Evolutionary conservation across 2,329 filamentous ascomycete genomes (phyloP).

Genomic region (Alternaria gaisen): DNA sequence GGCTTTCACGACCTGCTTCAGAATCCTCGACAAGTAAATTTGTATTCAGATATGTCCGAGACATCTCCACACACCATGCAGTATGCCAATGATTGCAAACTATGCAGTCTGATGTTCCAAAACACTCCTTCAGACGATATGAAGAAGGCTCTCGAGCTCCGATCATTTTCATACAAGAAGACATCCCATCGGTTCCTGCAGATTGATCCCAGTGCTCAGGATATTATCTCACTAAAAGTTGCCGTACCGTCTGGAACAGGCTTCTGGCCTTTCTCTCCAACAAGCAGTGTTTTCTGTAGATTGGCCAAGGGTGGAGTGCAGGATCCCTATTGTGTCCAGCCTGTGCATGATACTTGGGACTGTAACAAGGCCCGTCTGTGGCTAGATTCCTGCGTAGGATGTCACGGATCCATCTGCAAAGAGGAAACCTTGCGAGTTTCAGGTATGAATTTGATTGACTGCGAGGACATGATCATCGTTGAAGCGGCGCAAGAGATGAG

Average conservation of each 20-base stretch:
- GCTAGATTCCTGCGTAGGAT: not conserved
- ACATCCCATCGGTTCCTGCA: too few relatives aligned
- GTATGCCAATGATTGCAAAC: not conserved
- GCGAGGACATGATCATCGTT: not conserved
- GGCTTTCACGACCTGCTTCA: not conserved
- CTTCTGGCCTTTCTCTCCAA: too few relatives aligned
- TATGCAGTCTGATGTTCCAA: not conserved
- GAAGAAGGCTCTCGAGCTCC: not conserved
- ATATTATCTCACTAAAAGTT: not conserved
- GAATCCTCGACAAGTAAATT: too few relatives aligned
- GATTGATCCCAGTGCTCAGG: too few relatives aligned
- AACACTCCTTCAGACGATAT: not conserved
- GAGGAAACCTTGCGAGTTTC: not conserved
- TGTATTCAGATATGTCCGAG: rapidly evolving
- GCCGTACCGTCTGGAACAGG: too few relatives aligned
- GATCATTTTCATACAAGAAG: too few relatives aligned
- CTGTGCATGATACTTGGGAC: not conserved
- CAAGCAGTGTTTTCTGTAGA: too few relatives aligned
- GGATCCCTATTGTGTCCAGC: not conserved
- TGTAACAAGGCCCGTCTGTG: not conserved
- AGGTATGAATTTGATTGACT: not conserved
- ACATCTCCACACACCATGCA: not conserved
- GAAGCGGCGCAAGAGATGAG: not conserved
- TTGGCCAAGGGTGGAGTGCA: not conserved
- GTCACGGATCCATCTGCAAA: not conserved